Conservation (phyloP, 768 basidiomycete genomes). For the Serpula lacrymans region DNA sequence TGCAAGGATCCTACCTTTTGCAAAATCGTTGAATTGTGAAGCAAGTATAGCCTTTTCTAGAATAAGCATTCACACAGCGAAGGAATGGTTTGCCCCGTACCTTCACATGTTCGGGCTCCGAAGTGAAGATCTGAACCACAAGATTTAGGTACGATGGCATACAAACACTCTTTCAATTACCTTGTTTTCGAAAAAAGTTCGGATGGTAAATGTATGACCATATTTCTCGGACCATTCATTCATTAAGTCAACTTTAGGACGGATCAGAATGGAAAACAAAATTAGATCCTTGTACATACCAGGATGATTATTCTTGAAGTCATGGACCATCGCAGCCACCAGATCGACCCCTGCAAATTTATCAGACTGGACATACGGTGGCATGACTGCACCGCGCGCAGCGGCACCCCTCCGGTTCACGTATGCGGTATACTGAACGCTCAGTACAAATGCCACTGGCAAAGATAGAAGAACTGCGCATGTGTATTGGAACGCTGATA, state of each 20-base stretch:
- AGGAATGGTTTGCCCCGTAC: constrained; percentile 8
- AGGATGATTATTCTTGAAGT: constrained; percentile 23
- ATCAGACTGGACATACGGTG: constrained; percentile 29
- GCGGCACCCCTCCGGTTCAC: constrained; percentile 13
- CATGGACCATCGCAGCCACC: constrained; percentile 17
- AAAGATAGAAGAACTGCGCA: constrained; percentile 24
- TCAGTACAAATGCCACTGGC: constrained; percentile 15
- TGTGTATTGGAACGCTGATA: too few relatives aligned
- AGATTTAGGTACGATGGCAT: too few relatives aligned
- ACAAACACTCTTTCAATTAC: too few relatives aligned
- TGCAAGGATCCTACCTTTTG: constrained; percentile 34
- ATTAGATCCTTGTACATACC: constrained; percentile 15
- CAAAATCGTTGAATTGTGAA: constrained; percentile 40
- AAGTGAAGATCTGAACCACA: constrained; percentile 44
- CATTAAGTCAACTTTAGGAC: constrained; percentile 26
- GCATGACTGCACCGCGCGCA: constrained; percentile 24
- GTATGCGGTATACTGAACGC: constrained; percentile 11
- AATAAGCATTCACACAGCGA: not conserved
- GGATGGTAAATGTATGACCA: constrained; percentile 31
- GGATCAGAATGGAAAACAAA: constrained; percentile 1
- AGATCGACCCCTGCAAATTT: constrained; percentile 37
- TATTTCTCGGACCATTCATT: constrained; percentile 18
- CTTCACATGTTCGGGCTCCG: constrained; percentile 49
- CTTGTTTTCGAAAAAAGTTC: constrained; percentile 37
- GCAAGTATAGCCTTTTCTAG: constrained; percentile 46